phyloP scores from a whole-genome alignment of 2,329 filamentous ascomycete genomes.

The Ophiosphaerella korrae region DNA sequence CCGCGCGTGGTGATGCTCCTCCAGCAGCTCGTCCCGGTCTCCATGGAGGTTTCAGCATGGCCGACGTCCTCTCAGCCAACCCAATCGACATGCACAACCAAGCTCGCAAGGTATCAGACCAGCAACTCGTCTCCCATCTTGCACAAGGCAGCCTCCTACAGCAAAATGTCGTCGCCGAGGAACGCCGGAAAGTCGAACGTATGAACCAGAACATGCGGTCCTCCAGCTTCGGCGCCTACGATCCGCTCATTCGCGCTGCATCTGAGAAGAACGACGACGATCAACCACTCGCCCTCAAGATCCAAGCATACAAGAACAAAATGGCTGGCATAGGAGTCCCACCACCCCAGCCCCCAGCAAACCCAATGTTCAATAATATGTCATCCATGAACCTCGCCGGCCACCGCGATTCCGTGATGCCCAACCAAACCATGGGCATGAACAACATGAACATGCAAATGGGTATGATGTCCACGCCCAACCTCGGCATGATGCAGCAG shows the following conservation, averaged over 20 bases:
- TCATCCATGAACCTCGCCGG: not conserved
- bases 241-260: slow-evolving; percentile 34
- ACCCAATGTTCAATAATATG: slow-evolving; percentile 24
- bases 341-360: slow-evolving; percentile 5
- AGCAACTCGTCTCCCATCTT: slow-evolving; percentile 40
- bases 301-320: slow-evolving; percentile 46
- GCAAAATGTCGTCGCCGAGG: slow-evolving; percentile 44
- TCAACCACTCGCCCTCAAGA: slow-evolving; percentile 37
- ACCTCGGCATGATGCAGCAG: slow-evolving; percentile 2
- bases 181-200: slow-evolving; percentile 43
- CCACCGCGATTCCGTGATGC: slow-evolving; percentile 13
- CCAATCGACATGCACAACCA: slow-evolving; percentile 48
- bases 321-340: slow-evolving; percentile 22
- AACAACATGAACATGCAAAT: slow-evolving; percentile 15
- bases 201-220: slow-evolving; percentile 41
- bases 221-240: slow-evolving; percentile 33
- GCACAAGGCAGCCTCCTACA: slow-evolving; percentile 50
- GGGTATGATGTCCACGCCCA: slow-evolving; percentile 5
- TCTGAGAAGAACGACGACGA: slow-evolving; percentile 33
- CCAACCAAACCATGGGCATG: slow-evolving; percentile 10
- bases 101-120: slow-evolving; percentile 44
- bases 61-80: slow-evolving; percentile 64
- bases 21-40: slow-evolving; percentile 39
- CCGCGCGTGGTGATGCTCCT: slow-evolving; percentile 50
- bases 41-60: slow-evolving; percentile 60